Conservation (phyloP, 2,329 filamentous ascomycete species). For the Epichloe coenophiala region DNA sequence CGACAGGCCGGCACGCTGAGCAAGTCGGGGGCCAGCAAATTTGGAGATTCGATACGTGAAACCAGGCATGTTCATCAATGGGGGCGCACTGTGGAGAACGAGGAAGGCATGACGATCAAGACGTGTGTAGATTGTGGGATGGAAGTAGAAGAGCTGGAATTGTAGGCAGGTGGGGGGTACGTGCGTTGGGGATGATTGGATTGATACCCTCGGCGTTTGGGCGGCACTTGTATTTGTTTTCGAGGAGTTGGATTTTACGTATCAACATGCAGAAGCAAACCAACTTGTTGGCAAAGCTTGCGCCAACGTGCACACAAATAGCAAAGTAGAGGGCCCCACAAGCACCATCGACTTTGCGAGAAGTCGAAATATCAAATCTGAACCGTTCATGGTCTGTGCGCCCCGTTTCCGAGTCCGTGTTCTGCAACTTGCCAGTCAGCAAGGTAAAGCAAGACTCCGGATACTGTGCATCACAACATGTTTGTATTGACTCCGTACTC, state of each 20-base stretch:
- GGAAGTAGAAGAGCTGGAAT: conserved; percentile 65
- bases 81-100: conserved; percentile 54
- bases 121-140: conserved; percentile 64
- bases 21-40: conserved; percentile 39
- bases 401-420: no score
- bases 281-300: no score
- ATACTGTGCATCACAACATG: no score
- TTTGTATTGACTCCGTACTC: no score
- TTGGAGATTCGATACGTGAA: conserved; percentile 63
- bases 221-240: not conserved
- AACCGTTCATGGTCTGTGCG: no score
- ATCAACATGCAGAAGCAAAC: no score
- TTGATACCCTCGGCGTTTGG: conserved; percentile 1
- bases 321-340: no score
- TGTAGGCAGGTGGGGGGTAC: conserved; percentile 21
- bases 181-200: not conserved
- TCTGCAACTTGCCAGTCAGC: no score
- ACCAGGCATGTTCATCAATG: conserved; percentile 83
- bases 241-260: not conserved
- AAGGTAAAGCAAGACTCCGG: no score
- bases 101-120: conserved; percentile 66
- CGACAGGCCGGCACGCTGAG: conserved; percentile 50
- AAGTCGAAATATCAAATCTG: no score
- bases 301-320: no score
- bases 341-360: no score